Evolutionary conservation across 202 grass and related monocot genomes (phyloP), one percentile per base, ranked within the genome.

Genomic region (Sporobolus alterniflorus): DNA sequence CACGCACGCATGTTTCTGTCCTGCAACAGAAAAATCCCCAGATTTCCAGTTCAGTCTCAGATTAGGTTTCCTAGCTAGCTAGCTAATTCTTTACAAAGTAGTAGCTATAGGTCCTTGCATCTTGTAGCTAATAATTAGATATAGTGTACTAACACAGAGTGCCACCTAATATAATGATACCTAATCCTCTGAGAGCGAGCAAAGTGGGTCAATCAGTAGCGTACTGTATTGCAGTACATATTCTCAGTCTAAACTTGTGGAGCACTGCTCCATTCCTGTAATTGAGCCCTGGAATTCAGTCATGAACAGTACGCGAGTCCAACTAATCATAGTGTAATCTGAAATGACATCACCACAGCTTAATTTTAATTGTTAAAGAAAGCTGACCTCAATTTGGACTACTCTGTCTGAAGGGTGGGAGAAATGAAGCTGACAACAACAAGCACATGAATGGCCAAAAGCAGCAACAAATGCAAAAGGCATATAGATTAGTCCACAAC

Each of bases 361-460:
- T 39, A 39, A 39, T 39, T 39, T 39, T 7, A 39, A 39, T 39
- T 39, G 36, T 39, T 39, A 39, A 7, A 39, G 36, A 39, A 39
- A 7, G 36, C 36, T 39, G 29, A 61, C 39, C 26, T 72, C 22
- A 29, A 39, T 71, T 46, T 89, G 82, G 82, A 85, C 77, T 57
- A 86, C 31, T 62, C 49, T 74, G 55, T 71, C 77, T 39, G 36
- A 66, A 34, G 30, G 8, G 6, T 28, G 28, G 40, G 47, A 24
- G 65, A 56, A 67, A 82, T 85, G 76, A 85, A 71, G 65, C 30
- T 80, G 83, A 78, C 43, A 82, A 90, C 67, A 72, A 85, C 87
- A 80, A 69, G 59, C 68, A 82, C 54, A 70, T 46, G 50, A 64
- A 70, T 28, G 76, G 49, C 29, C 73, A 77, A 50, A 65, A 82